Conservation (phyloP, 2,329 filamentous ascomycete genomes). For the Orbilia brochopaga region DNA sequence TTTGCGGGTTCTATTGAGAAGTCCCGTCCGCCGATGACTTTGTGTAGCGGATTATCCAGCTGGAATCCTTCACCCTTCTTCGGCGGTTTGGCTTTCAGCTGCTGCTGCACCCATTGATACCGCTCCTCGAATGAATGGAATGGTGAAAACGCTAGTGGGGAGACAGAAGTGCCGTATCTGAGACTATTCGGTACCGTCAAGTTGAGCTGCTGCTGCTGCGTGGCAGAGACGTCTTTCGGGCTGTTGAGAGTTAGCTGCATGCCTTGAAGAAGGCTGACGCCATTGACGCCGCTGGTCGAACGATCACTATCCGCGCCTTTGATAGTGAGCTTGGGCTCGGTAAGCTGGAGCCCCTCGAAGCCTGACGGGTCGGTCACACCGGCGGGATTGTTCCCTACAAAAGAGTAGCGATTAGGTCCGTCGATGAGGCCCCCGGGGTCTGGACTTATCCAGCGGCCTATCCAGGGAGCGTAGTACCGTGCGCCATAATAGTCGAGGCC, state of each 20-base stretch:
- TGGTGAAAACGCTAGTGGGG: background rate
- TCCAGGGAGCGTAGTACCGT: constrained; percentile 55
- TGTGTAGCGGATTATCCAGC: background rate
- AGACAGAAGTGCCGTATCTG: background rate
- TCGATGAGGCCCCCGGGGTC: constrained; percentile 51
- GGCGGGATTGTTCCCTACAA: constrained; percentile 11
- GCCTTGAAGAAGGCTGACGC: too few species aligned
- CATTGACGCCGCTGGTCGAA: too few species aligned
- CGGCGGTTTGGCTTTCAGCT: background rate
- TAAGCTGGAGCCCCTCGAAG: background rate
- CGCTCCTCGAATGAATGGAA: background rate
- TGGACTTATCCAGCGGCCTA: constrained; percentile 54
- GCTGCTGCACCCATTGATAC: background rate
- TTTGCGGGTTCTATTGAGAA: background rate
- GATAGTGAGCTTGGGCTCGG: background rate
- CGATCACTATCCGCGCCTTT: background rate
- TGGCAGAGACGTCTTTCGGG: background rate
- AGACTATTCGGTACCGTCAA: too few species aligned
- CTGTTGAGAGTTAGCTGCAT: background rate
- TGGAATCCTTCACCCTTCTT: background rate
- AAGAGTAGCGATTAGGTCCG: constrained; percentile 19
- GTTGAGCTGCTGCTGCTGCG: too few species aligned
- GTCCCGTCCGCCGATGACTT: background rate
- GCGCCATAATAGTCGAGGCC: constrained; percentile 54
- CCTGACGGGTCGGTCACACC: constrained; percentile 1